A percentile compares a stretch with the other conserved stretches of the same genome.
Conservation (phyloP, 768 basidiomycete species). For the Leccinum arenicola region DNA sequence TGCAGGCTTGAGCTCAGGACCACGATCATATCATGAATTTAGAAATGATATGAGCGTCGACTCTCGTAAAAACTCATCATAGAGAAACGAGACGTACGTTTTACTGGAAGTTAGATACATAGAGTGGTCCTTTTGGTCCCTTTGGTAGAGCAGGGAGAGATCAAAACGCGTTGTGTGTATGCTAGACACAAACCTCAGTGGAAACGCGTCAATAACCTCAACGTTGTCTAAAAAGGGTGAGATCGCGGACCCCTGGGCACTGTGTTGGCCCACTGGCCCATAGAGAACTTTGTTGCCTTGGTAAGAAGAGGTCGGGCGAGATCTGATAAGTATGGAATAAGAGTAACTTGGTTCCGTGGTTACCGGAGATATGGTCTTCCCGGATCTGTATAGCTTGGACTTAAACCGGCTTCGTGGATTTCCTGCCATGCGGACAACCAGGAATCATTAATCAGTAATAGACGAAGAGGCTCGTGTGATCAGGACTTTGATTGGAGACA, state of each 20-base stretch:
- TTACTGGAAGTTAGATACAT: not conserved
- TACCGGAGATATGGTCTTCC: no score
- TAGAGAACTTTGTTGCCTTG: not conserved
- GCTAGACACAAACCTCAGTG: no score
- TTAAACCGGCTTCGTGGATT: not conserved
- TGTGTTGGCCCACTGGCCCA: not conserved
- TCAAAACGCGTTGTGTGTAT: no score
- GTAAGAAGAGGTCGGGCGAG: no score
- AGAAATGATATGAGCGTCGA: not conserved
- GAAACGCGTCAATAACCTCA: no score
- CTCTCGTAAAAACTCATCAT: not conserved
- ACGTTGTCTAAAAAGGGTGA: no score
- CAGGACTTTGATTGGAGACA: constrained; percentile 87
- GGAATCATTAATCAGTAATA: constrained; percentile 94
- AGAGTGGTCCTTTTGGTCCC: not conserved
- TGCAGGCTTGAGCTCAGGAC: no score
- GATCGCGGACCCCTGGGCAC: no score
- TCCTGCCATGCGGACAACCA: constrained; percentile 70
- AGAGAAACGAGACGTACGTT: not conserved
- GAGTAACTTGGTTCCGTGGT: no score
- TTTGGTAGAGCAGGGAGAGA: no score
- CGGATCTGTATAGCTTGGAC: no score
- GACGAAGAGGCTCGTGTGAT: constrained; percentile 91
- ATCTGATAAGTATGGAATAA: not conserved
- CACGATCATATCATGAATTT: not conserved